Evolutionary conservation across 345 rosid species (phyloP), one percentile per base, ranked within the genome.

Genomic region (Isatis tinctoria): DNA sequence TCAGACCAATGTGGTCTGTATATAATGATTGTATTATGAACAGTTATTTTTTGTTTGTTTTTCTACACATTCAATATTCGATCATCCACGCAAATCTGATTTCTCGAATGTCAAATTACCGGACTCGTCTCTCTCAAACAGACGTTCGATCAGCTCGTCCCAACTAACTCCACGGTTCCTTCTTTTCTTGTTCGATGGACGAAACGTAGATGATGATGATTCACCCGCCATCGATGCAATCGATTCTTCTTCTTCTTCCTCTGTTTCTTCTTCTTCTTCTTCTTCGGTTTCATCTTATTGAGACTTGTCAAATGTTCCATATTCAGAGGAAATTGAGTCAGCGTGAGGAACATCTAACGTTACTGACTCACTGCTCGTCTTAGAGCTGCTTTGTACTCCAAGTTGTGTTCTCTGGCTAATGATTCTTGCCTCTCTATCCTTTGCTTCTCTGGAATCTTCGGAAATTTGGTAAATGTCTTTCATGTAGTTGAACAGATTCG

Each of bases 391-490:
- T 72, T 84, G 79, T 94, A 74, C 83, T 94, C 97, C 69, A 87
- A 73, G 0, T 41, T 78, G 69, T 91, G 96, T 48, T 93, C 97
- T 74, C 83, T 84, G 2, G 78, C 92, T 68, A 88, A 33, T 8
- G 92, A 85, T 78, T 92, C 80, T 75, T 90, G 97, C 52, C 92
- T 83, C 82, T 95, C 97, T 96, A 92, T 95, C 74, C 77, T 85
- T 75, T 92, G 99, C 81, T 86, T 84, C 41, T 74, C 86, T 0
- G 97, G 97, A 41, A 85, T 86, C 83, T 83, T 10, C 83, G 0
- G 84, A 80, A 44, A 87, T 51, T 45, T 88, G 90, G 75, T 72
- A 88, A 2, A 88, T 48, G 69, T 87, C 96, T 74, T 90, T 90
- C 12, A 86, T 80, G 78, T 88, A 84, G 76, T 90, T 84, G 79